phyloP scores from a whole-genome alignment of 2,329 filamentous ascomycete species.

The Fusarium floridanum region DNA sequence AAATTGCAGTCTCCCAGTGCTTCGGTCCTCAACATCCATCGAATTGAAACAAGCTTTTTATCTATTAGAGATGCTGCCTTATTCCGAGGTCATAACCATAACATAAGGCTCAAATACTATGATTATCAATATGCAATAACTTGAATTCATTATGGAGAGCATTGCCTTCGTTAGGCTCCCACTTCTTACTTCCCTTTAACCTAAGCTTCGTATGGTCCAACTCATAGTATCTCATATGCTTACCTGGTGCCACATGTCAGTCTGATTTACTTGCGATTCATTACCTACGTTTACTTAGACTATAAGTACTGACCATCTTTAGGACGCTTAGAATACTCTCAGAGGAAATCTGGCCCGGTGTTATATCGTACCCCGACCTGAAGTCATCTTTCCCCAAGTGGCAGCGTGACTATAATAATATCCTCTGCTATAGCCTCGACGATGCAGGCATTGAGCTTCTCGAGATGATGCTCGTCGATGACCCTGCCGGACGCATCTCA shows the following conservation, averaged over 20 bases:
- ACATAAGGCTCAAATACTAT: not conserved
- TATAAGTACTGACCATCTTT: slow-evolving; percentile 19
- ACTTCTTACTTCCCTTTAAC: not conserved
- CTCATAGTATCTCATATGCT: not conserved
- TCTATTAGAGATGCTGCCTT: not conserved
- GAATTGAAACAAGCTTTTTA: not conserved
- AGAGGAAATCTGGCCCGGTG: slow-evolving; percentile 87
- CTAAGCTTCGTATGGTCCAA: not conserved
- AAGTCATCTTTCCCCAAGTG: slow-evolving; percentile 94
- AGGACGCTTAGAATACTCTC: slow-evolving; percentile 85
- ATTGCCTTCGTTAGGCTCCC: not conserved
- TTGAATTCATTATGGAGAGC: not conserved
- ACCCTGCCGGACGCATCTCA: slow-evolving; percentile 87
- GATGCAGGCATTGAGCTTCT: slow-evolving; percentile 77
- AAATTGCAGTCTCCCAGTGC: not conserved
- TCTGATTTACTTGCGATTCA: not conserved
- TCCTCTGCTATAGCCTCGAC: slow-evolving; percentile 80
- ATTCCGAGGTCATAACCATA: not conserved
- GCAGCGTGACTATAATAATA: slow-evolving; percentile 75
- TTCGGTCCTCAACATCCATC: not conserved
- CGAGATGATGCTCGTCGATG: slow-evolving; percentile 82
- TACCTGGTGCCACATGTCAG: not conserved
- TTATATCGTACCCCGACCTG: slow-evolving; percentile 95
- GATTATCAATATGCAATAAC: not conserved
- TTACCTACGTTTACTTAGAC: not conserved